A percentile compares a stretch with the other conserved stretches of the same genome.
Conservation (phyloP, 2,329 filamentous ascomycete species). For the Colletotrichum caudatum region DNA sequence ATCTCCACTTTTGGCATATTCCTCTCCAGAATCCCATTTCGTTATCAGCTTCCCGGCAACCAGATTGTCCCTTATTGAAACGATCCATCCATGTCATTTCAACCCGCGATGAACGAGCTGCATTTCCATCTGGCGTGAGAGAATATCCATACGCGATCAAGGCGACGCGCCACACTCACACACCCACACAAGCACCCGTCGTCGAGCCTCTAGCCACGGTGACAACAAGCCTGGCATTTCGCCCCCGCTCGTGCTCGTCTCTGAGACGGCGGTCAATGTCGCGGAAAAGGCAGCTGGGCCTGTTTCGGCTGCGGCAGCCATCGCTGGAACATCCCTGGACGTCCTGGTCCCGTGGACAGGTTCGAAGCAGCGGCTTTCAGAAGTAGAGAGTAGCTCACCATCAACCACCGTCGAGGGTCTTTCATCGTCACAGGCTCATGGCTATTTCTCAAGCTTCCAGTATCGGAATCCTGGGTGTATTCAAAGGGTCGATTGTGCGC, state of each 20-base stretch:
- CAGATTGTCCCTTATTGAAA: constrained; percentile 20
- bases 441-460: constrained; percentile 12
- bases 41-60: constrained; percentile 32
- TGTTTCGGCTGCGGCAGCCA: constrained; percentile 30
- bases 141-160: background rate
- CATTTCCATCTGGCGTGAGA: background rate
- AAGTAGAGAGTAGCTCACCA: constrained; percentile 13
- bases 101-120: background rate
- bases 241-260: constrained; percentile 24
- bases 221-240: background rate
- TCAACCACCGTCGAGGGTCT: constrained; percentile 17
- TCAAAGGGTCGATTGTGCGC: constrained; percentile 31
- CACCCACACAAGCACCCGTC: background rate
- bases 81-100: constrained; percentile 5
- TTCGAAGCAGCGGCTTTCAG: constrained; percentile 23
- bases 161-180: constrained; percentile 4
- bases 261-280: constrained; percentile 20
- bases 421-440: constrained; percentile 9
- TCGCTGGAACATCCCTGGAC: constrained; percentile 37
- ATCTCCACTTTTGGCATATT: constrained; percentile 22
- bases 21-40: constrained; percentile 29
- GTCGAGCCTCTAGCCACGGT: constrained; percentile 2
- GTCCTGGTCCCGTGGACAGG: constrained; percentile 26
- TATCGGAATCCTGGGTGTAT: constrained; percentile 15
- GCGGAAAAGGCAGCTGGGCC: constrained; percentile 17